Base-by-base conservation (phyloP, 768 basidiomycete genomes). In the Rhodotorula taiwanensis region DNA sequence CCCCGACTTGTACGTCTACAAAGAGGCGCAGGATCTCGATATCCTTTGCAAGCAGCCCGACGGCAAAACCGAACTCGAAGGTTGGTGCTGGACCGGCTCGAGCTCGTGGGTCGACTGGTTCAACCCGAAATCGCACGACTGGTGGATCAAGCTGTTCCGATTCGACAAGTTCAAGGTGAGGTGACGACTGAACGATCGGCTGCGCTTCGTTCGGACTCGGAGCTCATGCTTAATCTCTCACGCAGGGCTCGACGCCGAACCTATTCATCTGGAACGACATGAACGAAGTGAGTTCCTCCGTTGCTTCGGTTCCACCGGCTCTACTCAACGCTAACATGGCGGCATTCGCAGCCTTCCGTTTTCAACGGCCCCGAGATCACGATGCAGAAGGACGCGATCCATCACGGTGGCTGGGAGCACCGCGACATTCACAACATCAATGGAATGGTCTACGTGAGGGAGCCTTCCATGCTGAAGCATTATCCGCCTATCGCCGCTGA, bases 181-280 rank as follows among this genome's bases (percentile, higher is more conserved):
- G 8, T 0, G 20, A 0, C 5, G 4, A 4, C 36, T 23, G 86
- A 82, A 79, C 0, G 77, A 88, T 66, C 88, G 36, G n/a, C n/a
- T n/a, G n/a, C n/a, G n/a, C n/a, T n/a, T 6, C 18, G 15, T 4
- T 4, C 27, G 28, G 18, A 13, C 28, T 47, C 15, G 20, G 16
- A 16, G 4, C 47, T 49, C 28, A 50, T 28, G 31, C 20, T 3
- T 20, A 31, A 2, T 39, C 16, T 23, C 2, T 39, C 36, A 23
- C 25, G 5, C 66, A 78, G 76, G 75, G 78, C 27, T 77, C 92
- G 69, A 90, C 89, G 4, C 83, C 85, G 34, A 82, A 84, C 69
- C 82, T 97, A 20, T 86, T 86, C 75, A 91, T 98, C 70, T 99
- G 95, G 95, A 98, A 98, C 74, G 95, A 99, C 74, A 99, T 99